A percentile compares a stretch with the other conserved stretches of the same genome.
phyloP scores from a whole-genome alignment of 495 filamentous ascomycete genomes.

The Penicillium mononematosum region DNA sequence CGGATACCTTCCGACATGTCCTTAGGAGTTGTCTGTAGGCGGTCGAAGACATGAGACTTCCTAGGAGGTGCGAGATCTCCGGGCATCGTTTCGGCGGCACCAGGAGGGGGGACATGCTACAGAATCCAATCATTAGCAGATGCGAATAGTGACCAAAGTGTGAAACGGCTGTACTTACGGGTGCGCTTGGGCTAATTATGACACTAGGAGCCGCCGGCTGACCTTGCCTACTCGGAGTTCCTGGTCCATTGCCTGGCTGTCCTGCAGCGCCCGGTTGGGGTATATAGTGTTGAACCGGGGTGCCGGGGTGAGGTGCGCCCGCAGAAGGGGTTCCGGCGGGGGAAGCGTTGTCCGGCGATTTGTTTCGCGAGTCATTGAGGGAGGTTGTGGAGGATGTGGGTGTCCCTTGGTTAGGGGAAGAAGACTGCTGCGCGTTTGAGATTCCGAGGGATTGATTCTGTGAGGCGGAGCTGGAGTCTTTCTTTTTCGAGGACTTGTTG shows the following conservation, averaged over 20 bases:
- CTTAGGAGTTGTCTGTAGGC: slow-evolving; percentile 89
- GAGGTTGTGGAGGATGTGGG: slow-evolving; percentile 85
- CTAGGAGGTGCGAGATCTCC: slow-evolving; percentile 94
- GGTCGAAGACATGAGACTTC: slow-evolving; percentile 88
- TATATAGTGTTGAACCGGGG: slow-evolving; percentile 39
- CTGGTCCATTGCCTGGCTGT: slow-evolving; percentile 57
- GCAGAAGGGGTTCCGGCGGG: slow-evolving; percentile 36
- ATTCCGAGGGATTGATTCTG: slow-evolving; percentile 45
- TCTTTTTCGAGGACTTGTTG: slow-evolving; percentile 94
- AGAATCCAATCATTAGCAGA: slow-evolving; percentile 26
- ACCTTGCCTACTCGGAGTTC: slow-evolving; percentile 67
- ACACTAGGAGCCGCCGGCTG: slow-evolving; percentile 77
- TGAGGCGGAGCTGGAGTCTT: slow-evolving; percentile 75
- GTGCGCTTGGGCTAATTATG: slow-evolving; percentile 90
- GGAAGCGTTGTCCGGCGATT: slow-evolving; percentile 64
- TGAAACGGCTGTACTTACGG: slow-evolving; percentile 60
- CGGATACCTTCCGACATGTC: slow-evolving; percentile 92
- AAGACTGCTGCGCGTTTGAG: slow-evolving; percentile 56
- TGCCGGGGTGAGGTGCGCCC: slow-evolving; percentile 18
- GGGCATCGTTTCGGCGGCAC: slow-evolving; percentile 95
- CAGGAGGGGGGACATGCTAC: slow-evolving; percentile 90
- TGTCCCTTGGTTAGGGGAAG: slow-evolving; percentile 63
- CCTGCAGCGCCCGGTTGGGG: slow-evolving; percentile 35
- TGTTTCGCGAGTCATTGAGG: slow-evolving; percentile 81
- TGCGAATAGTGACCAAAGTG: not conserved